Percentiles rank a stretch among this genome's conserved stretches.
phyloP scores from a whole-genome alignment of 768 basidiomycete genomes.

The Phylloporus rhodoxanthus region DNA sequence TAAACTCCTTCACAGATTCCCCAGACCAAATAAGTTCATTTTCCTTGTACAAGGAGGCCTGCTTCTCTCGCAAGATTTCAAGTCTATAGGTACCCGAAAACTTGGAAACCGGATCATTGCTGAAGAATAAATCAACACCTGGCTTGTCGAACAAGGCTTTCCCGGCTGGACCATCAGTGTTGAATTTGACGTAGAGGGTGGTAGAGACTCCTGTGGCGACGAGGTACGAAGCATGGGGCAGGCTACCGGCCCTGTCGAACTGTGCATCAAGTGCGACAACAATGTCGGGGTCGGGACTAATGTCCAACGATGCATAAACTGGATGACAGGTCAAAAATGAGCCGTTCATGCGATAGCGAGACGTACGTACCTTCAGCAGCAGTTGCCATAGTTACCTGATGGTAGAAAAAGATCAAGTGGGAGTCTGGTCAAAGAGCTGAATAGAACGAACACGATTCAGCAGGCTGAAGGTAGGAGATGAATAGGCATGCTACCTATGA shows the following conservation, averaged over 20 bases:
- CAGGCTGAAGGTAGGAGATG: not conserved
- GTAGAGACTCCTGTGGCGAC: not conserved
- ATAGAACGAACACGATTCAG: not conserved
- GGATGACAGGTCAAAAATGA: not conserved
- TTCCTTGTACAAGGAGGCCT: not conserved
- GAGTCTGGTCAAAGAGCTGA: not conserved
- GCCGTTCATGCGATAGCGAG: not conserved
- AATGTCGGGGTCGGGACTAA: not conserved
- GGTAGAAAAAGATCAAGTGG: not conserved
- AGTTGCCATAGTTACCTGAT: not conserved
- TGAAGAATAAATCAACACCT: not conserved
- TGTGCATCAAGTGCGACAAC: not conserved
- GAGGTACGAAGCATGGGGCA: not conserved
- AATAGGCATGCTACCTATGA: not conserved
- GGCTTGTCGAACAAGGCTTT: not conserved
- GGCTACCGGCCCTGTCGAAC: not conserved
- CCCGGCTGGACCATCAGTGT: not conserved
- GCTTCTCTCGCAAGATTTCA: not conserved
- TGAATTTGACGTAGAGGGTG: not conserved
- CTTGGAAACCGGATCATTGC: not conserved
- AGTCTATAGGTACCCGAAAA: not conserved
- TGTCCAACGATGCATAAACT: not conserved
- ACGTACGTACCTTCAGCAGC: not conserved
- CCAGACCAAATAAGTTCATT: not conserved
- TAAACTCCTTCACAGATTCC: not conserved